A percentile compares a stretch with the other conserved stretches of the same genome.
These are phyloP conservation scores for Teratosphaeria gauchensis DNA, from an alignment of 2,329 filamentous ascomycete genomes.

Conservation along the genomic window DNA sequence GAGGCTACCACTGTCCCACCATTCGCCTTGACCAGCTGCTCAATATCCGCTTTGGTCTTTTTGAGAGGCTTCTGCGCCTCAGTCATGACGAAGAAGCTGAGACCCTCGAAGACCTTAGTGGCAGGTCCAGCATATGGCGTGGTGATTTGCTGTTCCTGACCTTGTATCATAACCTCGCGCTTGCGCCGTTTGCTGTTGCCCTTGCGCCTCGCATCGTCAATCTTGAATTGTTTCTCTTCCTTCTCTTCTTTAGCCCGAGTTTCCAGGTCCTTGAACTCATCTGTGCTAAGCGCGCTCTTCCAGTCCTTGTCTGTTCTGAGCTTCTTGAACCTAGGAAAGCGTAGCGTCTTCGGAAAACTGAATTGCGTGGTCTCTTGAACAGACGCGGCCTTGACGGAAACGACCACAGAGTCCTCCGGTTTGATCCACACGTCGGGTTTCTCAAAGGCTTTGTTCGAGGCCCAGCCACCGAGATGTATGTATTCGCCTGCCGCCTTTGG, in stretches of 20 bases:
- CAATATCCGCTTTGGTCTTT: constrained; percentile 68
- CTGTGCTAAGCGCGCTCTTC: constrained; percentile 66
- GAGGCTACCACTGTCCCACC: constrained; percentile 73
- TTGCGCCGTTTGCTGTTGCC: constrained; percentile 48
- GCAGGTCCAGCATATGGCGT: constrained; percentile 47
- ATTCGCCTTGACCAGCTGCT: constrained; percentile 70
- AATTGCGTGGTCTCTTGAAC: constrained; percentile 69
- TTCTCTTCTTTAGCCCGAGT: constrained; percentile 59
- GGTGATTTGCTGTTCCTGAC: constrained; percentile 47
- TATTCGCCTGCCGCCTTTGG: constrained; percentile 63
- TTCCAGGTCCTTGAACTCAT: constrained; percentile 67
- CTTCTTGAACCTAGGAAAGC: constrained; percentile 82
- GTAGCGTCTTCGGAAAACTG: constrained; percentile 63
- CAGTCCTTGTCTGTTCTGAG: constrained; percentile 77
- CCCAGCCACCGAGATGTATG: constrained; percentile 72
- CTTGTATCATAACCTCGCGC: constrained; percentile 65
- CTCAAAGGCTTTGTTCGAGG: constrained; percentile 55
- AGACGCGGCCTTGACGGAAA: constrained; percentile 81
- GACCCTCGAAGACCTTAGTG: constrained; percentile 60
- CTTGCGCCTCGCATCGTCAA: constrained; percentile 58
- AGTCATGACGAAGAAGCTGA: constrained; percentile 73
- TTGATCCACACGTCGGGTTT: constrained; percentile 88
- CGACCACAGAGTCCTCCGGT: constrained; percentile 74
- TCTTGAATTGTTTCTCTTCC: constrained; percentile 63
- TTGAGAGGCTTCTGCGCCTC: constrained; percentile 61